Conservation (phyloP, 441 rosid species). For the Syzygium syzygioides region DNA sequence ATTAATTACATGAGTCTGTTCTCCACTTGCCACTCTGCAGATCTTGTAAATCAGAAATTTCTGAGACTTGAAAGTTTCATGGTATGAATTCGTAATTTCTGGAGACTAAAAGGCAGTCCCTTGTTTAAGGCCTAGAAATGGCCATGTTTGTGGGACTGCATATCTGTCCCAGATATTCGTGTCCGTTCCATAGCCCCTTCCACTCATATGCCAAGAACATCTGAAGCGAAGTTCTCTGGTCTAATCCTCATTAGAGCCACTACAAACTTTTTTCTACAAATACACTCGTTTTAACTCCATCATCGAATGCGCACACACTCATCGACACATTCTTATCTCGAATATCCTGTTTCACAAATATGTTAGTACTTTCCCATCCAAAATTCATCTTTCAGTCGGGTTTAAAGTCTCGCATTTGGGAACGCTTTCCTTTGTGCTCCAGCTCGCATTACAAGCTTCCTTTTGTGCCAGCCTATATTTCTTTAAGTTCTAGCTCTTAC, state of each 20-base stretch:
- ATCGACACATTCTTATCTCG: neutral
- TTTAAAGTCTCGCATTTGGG: neutral
- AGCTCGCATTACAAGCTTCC: neutral
- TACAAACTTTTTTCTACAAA: neutral
- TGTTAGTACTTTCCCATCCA: neutral
- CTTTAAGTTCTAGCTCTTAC: neutral
- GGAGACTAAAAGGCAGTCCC: neutral
- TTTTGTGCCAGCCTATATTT: neutral
- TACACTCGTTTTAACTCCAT: neutral
- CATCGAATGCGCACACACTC: neutral
- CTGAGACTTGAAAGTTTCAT: neutral
- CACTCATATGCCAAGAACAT: neutral
- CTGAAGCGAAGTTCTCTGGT: neutral
- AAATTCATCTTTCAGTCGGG: neutral
- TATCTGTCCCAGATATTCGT: neutral
- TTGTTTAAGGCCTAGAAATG: neutral
- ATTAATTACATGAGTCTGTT: neutral
- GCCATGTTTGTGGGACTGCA: neutral
- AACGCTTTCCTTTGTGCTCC: neutral
- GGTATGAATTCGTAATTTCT: neutral
- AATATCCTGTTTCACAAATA: neutral
- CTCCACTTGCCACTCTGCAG: neutral
- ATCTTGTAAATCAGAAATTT: neutral
- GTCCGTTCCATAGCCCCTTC: neutral
- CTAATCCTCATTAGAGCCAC: neutral